phyloP scores from a whole-genome alignment of 768 basidiomycete genomes.

The Calocera viscosa region DNA sequence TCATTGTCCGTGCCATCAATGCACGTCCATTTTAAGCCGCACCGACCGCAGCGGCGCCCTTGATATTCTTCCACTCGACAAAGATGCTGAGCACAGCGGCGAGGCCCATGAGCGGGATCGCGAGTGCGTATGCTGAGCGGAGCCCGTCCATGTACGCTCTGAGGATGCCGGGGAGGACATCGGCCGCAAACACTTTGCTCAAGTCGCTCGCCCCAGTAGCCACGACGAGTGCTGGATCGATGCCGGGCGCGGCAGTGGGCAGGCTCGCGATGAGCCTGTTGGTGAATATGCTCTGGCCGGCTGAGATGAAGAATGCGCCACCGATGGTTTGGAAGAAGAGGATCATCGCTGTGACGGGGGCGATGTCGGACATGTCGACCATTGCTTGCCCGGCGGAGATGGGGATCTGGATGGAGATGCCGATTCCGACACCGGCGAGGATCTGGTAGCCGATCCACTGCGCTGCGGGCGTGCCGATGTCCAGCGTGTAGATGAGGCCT shows the following conservation, averaged over 20 bases:
- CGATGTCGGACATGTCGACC: neutral
- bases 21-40: neutral
- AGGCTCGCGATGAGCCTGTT: neutral
- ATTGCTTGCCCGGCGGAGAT: neutral
- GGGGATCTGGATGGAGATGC: neutral
- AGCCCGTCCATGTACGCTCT: slow-evolving; percentile 1
- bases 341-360: neutral
- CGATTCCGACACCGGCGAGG: slow-evolving; percentile 26
- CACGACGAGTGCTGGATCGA: neutral
- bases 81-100: neutral
- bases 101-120: neutral
- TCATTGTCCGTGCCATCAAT: no score
- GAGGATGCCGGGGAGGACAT: neutral
- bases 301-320: neutral
- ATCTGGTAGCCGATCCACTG: slow-evolving; percentile 32
- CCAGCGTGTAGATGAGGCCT: slow-evolving; percentile 30
- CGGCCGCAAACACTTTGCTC: neutral
- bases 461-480: slow-evolving; percentile 18
- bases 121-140: neutral
- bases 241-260: neutral
- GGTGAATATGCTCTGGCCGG: neutral
- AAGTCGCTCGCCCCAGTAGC: neutral
- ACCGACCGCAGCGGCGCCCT: neutral
- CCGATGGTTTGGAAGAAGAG: neutral
- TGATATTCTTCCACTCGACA: slow-evolving; percentile 5